Evolutionary conservation across 2,329 filamentous ascomycete genomes (phyloP).

Genomic region (Epichloe hybrida): DNA sequence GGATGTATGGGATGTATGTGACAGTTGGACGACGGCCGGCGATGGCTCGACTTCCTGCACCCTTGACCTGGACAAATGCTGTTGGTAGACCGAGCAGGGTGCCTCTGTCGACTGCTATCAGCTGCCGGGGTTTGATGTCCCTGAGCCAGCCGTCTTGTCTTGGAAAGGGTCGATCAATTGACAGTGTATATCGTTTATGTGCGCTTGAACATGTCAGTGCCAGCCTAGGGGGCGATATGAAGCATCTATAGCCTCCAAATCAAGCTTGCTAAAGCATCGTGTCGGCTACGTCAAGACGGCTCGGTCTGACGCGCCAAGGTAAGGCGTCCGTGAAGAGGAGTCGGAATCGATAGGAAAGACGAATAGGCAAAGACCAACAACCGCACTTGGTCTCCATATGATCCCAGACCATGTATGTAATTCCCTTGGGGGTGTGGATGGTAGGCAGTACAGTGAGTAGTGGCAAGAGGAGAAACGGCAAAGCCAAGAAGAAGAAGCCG

Average conservation of each 20-base stretch:
- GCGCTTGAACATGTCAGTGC: slow-evolving; percentile 1
- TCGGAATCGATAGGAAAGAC: neutral
- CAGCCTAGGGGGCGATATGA: slow-evolving; percentile 7
- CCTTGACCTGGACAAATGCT: slow-evolving; percentile 3
- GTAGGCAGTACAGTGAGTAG: neutral
- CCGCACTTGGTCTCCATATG: slow-evolving; percentile 3
- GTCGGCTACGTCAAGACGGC: slow-evolving; percentile 14
- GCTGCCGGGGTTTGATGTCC: neutral
- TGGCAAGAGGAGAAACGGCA: neutral
- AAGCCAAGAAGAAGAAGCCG: neutral
- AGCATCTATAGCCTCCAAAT: slow-evolving; percentile 15
- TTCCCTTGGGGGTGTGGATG: slow-evolving; percentile 6
- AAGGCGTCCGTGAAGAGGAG: neutral
- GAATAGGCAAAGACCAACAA: slow-evolving; percentile 3
- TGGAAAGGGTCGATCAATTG: neutral
- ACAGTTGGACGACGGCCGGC: slow-evolving; percentile 6
- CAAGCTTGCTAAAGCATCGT: slow-evolving; percentile 10
- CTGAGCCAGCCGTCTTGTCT: neutral
- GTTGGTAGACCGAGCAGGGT: slow-evolving; percentile 3
- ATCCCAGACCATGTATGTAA: slow-evolving; percentile 6
- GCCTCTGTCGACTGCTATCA: neutral
- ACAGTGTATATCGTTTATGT: neutral
- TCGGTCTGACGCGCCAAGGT: slow-evolving; percentile 8
- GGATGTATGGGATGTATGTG: slow-evolving; percentile 7
- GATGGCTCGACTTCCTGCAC: slow-evolving; percentile 5